Evolutionary conservation across 805 yeast species (phyloP).

Genomic region (Candida parachauliodes): DNA sequence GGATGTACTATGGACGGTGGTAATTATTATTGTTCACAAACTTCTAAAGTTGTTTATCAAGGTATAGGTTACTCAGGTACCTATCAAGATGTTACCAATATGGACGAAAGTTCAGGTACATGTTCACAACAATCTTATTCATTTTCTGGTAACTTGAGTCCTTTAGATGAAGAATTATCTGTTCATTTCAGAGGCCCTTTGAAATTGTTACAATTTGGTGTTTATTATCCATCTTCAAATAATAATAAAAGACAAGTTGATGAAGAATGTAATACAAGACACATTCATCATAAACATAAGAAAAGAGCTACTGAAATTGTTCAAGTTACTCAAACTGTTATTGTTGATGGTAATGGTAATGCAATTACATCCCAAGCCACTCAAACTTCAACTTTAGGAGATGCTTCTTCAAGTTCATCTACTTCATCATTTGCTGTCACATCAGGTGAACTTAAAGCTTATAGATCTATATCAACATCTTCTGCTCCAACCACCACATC

Average conservation of each 20-base stretch:
- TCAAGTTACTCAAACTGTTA: constrained; percentile 76
- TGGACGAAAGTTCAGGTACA: constrained; percentile 67
- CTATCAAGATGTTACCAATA: constrained; percentile 72
- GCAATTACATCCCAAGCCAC: constrained; percentile 25
- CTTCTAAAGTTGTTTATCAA: constrained; percentile 60
- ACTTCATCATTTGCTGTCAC: constrained; percentile 6
- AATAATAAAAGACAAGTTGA: constrained; percentile 41
- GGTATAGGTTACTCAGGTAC: constrained; percentile 84
- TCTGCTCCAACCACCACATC: constrained; percentile 21
- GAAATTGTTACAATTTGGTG: constrained; percentile 79
- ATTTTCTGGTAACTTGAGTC: constrained; percentile 72
- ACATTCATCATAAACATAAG: constrained; percentile 45
- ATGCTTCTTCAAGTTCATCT: constrained; percentile 7
- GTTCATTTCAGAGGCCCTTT: constrained; percentile 91
- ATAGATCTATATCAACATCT: constrained; percentile 18
- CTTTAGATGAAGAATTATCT: constrained; percentile 82
- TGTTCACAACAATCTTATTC: constrained; percentile 58
- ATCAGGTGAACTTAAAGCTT: constrained; percentile 13
- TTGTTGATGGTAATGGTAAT: constrained; percentile 58
- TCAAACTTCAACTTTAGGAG: constrained; percentile 17
- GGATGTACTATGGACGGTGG: constrained; percentile 55
- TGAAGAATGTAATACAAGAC: constrained; percentile 44
- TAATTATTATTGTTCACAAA: constrained; percentile 78
- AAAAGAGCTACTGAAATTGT: constrained; percentile 64
- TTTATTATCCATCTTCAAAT: constrained; percentile 63